Conservation (phyloP, 1,284 basidiomycete species). For the Inonotus obliquus region DNA sequence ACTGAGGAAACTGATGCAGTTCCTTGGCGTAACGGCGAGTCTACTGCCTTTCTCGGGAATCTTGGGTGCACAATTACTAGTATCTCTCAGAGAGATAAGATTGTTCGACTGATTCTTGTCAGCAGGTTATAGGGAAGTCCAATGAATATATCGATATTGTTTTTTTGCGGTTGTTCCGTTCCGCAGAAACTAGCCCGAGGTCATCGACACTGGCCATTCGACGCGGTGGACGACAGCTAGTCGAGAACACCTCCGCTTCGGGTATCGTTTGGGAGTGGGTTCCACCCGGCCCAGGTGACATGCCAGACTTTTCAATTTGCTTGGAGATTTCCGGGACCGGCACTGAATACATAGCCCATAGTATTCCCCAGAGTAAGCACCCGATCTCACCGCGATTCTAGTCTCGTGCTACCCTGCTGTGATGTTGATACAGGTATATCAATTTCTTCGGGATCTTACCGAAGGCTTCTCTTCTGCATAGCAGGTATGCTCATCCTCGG, state of each 20-base stretch:
- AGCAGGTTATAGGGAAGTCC: too few relatives aligned
- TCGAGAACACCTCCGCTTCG: not conserved
- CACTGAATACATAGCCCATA: slow-evolving; percentile 18
- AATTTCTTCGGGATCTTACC: slow-evolving; percentile 23
- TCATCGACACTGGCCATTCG: not conserved
- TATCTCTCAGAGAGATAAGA: slow-evolving; percentile 2
- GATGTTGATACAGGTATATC: slow-evolving; percentile 19
- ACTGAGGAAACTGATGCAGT: slow-evolving; percentile 9
- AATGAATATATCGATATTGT: too few relatives aligned
- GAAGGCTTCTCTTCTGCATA: slow-evolving; percentile 15
- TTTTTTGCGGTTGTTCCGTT: too few relatives aligned
- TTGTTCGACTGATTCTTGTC: too few relatives aligned
- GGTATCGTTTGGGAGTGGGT: not conserved
- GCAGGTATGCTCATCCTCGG: not conserved
- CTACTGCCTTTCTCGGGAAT: slow-evolving; percentile 19
- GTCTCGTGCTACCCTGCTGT: slow-evolving; percentile 16
- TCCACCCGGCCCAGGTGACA: not conserved
- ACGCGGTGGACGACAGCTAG: not conserved
- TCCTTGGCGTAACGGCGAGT: slow-evolving; percentile 18
- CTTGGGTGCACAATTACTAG: slow-evolving; percentile 16
- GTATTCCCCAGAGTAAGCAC: slow-evolving; percentile 18
- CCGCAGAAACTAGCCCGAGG: not conserved
- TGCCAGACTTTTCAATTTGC: not conserved
- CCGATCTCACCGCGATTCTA: slow-evolving; percentile 14
- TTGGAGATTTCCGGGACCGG: not conserved